Evolutionary conservation across 129 eudicot genomes (phyloP).

Genomic region (Flaveria ramosissima): DNA sequence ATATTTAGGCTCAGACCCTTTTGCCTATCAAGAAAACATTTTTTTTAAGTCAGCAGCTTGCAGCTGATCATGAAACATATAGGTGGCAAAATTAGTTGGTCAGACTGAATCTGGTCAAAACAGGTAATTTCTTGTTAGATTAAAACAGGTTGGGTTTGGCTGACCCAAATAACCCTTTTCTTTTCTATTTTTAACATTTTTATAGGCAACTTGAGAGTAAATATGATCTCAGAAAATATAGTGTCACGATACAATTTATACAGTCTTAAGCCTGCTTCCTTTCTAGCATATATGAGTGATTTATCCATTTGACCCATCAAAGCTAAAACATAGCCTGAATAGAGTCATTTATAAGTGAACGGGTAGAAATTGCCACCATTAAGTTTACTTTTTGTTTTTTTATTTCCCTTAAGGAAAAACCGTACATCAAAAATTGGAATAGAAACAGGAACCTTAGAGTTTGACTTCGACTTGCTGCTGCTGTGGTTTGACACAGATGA

Average conservation of each 20-base stretch:
- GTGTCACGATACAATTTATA: neutral
- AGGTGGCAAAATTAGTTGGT: neutral
- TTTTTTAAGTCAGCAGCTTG: neutral
- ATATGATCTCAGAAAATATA: neutral
- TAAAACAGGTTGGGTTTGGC: neutral
- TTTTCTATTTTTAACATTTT: neutral
- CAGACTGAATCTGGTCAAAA: neutral
- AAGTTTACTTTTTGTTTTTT: neutral
- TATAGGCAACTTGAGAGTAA: neutral
- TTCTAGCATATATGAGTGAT: neutral
- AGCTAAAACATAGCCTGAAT: neutral
- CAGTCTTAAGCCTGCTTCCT: neutral
- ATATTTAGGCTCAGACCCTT: constrained; percentile 44
- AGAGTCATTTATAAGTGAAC: neutral
- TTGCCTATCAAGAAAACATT: constrained; percentile 26
- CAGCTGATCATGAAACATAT: neutral
- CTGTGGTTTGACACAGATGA: constrained; percentile 58
- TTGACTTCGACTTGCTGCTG: constrained; percentile 65
- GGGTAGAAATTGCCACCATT: neutral
- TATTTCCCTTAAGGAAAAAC: too few species aligned
- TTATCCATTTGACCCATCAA: neutral
- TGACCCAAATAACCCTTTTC: neutral
- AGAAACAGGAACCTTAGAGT: constrained; percentile 36
- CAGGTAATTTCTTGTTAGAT: neutral
- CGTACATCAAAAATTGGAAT: too few species aligned